Evolutionary conservation across 1,139 yeast species (phyloP).

Genomic region (Zhuliangozyma parablackwelliae): DNA sequence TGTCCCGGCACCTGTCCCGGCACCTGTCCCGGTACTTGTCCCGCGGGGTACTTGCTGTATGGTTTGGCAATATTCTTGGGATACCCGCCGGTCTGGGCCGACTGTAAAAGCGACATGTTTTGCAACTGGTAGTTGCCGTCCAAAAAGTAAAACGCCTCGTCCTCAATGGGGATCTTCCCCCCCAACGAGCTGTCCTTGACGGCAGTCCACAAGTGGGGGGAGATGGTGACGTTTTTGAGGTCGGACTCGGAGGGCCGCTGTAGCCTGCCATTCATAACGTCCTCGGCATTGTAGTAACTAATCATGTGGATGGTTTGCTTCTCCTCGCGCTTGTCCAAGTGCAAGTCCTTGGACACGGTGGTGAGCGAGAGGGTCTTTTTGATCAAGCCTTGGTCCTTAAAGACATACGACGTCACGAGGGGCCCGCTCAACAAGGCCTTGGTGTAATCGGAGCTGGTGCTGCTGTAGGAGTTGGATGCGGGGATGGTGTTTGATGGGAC

Average conservation of each 20-base stretch:
- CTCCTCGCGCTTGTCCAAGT: constrained; percentile 22
- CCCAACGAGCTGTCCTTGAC: constrained; percentile 61
- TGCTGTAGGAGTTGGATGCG: constrained; percentile 9
- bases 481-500: constrained; percentile 9
- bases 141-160: constrained; percentile 49
- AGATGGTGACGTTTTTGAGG: constrained; percentile 49
- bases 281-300: constrained; percentile 72
- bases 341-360: constrained; percentile 33
- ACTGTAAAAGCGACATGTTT: constrained; percentile 31
- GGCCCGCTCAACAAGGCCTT: constrained; percentile 43
- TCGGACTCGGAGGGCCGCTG: constrained; percentile 55
- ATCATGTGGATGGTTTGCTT: constrained; percentile 66
- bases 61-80: constrained; percentile 12
- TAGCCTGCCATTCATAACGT: constrained; percentile 57
- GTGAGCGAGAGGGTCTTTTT: constrained; percentile 75
- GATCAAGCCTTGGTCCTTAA: constrained; percentile 71
- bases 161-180: constrained; percentile 48
- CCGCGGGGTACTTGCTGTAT: constrained; percentile 11
- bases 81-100: constrained; percentile 18
- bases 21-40: constrained; percentile 1
- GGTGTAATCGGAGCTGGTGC: constrained; percentile 6
- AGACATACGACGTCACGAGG: constrained; percentile 56
- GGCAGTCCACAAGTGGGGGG: constrained; percentile 58
- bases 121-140: constrained; percentile 45
- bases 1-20: not conserved